Conservation (phyloP, 345 rosid species). For the Citrus hindsii region DNA sequence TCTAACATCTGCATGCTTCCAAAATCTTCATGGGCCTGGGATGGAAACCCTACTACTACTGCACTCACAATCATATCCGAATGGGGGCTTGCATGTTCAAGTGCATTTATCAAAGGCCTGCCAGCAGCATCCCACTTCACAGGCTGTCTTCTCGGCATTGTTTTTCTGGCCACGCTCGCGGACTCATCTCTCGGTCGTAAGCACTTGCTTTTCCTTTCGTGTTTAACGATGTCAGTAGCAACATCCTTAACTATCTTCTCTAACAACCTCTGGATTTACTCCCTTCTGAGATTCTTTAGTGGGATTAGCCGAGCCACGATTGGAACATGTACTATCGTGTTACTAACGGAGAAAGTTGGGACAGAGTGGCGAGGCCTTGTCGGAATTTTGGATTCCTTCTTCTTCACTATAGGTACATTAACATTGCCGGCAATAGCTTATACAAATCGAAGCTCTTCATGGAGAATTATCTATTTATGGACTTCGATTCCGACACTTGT, state of each 20-base stretch:
- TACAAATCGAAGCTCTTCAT: background rate
- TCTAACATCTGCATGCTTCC: conserved; percentile 36
- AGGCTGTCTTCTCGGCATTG: conserved; percentile 55
- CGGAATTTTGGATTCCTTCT: conserved; percentile 32
- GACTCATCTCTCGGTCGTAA: conserved; percentile 59
- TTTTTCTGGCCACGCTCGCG: conserved; percentile 39
- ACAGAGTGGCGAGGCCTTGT: conserved; percentile 40
- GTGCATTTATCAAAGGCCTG: conserved; percentile 37
- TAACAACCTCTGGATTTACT: conserved; percentile 38
- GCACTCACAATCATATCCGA: conserved; percentile 42
- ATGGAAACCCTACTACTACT: background rate
- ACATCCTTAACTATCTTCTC: conserved; percentile 18
- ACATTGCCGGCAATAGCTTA: conserved; percentile 37
- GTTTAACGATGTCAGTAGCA: conserved; percentile 35
- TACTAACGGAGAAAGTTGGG: conserved; percentile 44
- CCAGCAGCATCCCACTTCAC: conserved; percentile 57
- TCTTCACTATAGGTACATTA: conserved; percentile 39
- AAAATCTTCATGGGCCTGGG: conserved; percentile 44
- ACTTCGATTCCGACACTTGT: background rate
- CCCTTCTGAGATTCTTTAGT: conserved; percentile 15
- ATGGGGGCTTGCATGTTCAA: conserved; percentile 48
- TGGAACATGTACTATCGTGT: conserved; percentile 20
- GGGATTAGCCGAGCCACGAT: background rate
- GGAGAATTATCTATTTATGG: background rate
- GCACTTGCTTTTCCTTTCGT: conserved; percentile 41